Conservation (phyloP, 225 moss, liverwort and hornwort genomes). For the Sphagnum contortum region DNA sequence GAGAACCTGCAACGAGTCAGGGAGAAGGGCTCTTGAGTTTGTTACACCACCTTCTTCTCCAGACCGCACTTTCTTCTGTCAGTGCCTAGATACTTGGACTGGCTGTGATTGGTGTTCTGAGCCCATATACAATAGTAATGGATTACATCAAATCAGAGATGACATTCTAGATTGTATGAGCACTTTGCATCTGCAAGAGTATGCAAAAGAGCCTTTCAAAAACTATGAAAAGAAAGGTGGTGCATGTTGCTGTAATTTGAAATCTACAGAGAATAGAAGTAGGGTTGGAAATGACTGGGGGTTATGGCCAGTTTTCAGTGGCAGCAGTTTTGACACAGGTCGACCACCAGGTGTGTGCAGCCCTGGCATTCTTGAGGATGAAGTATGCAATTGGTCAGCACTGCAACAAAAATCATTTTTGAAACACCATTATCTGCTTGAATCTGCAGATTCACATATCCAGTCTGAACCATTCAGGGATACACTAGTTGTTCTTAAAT, state of each 20-base stretch:
- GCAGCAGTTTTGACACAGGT: constrained; percentile 35
- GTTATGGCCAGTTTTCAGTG: constrained; percentile 17
- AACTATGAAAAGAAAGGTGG: constrained; percentile 6
- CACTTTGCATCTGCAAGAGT: constrained; percentile 17
- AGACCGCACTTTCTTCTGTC: constrained; percentile 12
- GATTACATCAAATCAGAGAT: constrained; percentile 13
- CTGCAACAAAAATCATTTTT: constrained; percentile 3
- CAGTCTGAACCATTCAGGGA: constrained; percentile 57
- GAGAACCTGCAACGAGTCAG: too few relatives aligned
- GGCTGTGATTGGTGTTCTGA: constrained; percentile 21
- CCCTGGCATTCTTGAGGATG: constrained; percentile 17
- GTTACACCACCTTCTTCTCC: constrained; percentile 71
- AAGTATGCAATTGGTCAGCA: constrained; percentile 18
- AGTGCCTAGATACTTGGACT: constrained; percentile 11
- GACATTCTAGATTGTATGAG: constrained; percentile 12
- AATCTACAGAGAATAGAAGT: constrained; percentile 13
- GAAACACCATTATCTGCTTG: constrained; percentile 7
- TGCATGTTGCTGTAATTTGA: constrained; percentile 1
- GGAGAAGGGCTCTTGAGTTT: constrained; percentile 30
- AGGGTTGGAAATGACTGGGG: constrained; percentile 25
- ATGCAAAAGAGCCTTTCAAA: constrained; percentile 5
- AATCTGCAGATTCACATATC: constrained; percentile 15
- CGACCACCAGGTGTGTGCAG: constrained; percentile 29
- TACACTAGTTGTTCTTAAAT: constrained; percentile 63
- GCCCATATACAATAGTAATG: constrained; percentile 9